These are phyloP conservation scores for Paraconiothyrium brasiliense DNA, from an alignment of 2,329 filamentous ascomycete genomes.

Conservation along the genomic window DNA sequence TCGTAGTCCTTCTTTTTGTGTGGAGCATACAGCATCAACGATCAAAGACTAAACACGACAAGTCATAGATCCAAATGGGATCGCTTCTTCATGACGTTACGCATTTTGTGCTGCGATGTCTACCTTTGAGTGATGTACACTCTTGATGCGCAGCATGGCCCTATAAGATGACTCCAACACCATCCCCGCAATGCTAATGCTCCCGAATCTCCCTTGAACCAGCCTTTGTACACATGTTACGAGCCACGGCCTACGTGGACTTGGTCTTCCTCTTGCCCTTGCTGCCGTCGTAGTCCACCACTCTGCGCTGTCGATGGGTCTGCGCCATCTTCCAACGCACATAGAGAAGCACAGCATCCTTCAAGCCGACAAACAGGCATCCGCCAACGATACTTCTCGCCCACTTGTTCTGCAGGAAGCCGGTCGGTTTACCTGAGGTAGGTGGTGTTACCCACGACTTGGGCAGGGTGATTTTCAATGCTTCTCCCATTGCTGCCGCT, in stretches of 20 bases:
- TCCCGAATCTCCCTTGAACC: background rate
- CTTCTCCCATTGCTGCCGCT: slow-evolving; percentile 79
- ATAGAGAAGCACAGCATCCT: slow-evolving; percentile 71
- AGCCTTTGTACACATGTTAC: background rate
- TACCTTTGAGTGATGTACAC: background rate
- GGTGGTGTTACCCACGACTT: slow-evolving; percentile 67
- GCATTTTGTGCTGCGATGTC: no score
- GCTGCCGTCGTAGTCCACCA: slow-evolving; percentile 53
- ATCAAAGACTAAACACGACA: no score
- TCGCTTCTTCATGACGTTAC: no score
- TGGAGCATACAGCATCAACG: no score
- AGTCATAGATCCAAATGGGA: no score
- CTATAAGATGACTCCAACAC: background rate
- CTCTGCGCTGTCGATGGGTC: slow-evolving; percentile 56
- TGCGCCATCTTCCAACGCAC: slow-evolving; percentile 62
- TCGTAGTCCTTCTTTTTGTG: no score
- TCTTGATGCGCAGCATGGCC: background rate
- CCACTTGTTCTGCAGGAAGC: slow-evolving; percentile 84
- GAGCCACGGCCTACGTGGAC: background rate
- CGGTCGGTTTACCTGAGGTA: slow-evolving; percentile 58
- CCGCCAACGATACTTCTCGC: slow-evolving; percentile 89
- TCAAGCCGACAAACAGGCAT: slow-evolving; percentile 85
- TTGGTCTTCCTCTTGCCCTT: slow-evolving; percentile 29
- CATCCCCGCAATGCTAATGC: slow-evolving; percentile 10
- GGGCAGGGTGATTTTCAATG: slow-evolving; percentile 75